Percentiles rank a stretch among this genome's conserved stretches.
Conservation (phyloP, 2,329 filamentous ascomycete genomes). For the Cercospora sp. region DNA sequence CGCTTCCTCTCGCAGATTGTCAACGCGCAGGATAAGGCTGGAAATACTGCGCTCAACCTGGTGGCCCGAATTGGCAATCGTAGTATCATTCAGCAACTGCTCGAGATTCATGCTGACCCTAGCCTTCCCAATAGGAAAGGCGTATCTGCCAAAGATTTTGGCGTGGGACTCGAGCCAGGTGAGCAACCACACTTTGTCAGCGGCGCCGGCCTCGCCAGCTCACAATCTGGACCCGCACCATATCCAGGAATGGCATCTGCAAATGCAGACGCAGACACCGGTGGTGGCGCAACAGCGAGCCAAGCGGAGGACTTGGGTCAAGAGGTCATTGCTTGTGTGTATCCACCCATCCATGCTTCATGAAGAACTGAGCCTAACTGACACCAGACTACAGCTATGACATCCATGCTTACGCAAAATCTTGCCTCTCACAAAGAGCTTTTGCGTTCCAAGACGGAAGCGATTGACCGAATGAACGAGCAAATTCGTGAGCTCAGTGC, state of each 20-base stretch:
- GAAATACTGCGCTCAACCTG: conserved; percentile 92
- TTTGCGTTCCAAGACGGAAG: conserved; percentile 78
- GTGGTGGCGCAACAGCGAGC: conserved; percentile 42
- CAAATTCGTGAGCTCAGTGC: conserved; percentile 78
- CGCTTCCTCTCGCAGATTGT: conserved; percentile 97
- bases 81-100: conserved; percentile 92
- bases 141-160: conserved; percentile 88
- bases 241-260: conserved; percentile 21
- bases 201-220: conserved; percentile 28
- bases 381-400: conserved; percentile 62
- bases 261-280: conserved; percentile 43
- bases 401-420: conserved; percentile 76
- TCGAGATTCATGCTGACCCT: conserved; percentile 94
- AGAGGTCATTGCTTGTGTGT: conserved; percentile 76
- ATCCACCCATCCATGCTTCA: conserved; percentile 5
- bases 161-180: conserved; percentile 71
- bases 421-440: conserved; percentile 77
- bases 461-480: conserved; percentile 77
- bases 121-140: conserved; percentile 88
- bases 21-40: conserved; percentile 88
- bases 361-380: conserved; percentile 20
- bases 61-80: conserved; percentile 89
- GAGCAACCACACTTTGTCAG: conserved; percentile 28
- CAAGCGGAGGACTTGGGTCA: conserved; percentile 71
- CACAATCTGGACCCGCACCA: conserved; percentile 15